Conservation (phyloP, 805 yeast genomes). For the Priceomyces haplophilus region DNA sequence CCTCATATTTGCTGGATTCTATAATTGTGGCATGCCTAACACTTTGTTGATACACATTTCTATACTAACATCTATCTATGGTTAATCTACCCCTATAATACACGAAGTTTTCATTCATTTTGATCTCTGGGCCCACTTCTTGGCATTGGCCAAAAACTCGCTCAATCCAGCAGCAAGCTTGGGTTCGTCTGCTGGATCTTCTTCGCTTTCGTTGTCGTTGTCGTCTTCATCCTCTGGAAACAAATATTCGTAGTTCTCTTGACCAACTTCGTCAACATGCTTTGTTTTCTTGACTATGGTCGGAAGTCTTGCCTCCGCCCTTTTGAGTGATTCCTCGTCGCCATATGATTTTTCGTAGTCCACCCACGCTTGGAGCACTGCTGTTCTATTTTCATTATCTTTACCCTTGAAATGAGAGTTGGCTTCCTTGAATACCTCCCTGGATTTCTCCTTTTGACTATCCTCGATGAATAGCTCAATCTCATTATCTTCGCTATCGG, state of each 20-base stretch:
- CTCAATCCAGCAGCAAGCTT: constrained; percentile 23
- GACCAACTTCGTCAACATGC: constrained; percentile 44
- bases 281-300: constrained; percentile 45
- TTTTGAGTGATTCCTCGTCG: constrained; percentile 27
- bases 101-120: not conserved
- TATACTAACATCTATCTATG: not conserved
- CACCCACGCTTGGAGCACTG: constrained; percentile 58
- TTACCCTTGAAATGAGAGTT: constrained; percentile 39
- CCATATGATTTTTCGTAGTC: constrained; percentile 70
- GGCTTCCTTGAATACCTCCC: constrained; percentile 58
- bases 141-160: constrained; percentile 43
- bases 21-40: not conserved
- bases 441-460: constrained; percentile 47
- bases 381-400: constrained; percentile 41
- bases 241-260: constrained; percentile 57
- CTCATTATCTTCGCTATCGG: constrained; percentile 46
- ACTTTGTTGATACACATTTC: not conserved
- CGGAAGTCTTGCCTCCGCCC: constrained; percentile 52
- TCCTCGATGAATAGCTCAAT: constrained; percentile 51
- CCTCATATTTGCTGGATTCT: not conserved
- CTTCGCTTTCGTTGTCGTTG: too few relatives aligned
- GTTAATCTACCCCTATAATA: not conserved
- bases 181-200: constrained; percentile 11
- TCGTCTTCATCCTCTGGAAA: constrained; percentile 59
- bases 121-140: constrained; percentile 19